Base-by-base conservation (phyloP, 176 grass and related monocot species). In the Urochloa ruziziensis region DNA sequence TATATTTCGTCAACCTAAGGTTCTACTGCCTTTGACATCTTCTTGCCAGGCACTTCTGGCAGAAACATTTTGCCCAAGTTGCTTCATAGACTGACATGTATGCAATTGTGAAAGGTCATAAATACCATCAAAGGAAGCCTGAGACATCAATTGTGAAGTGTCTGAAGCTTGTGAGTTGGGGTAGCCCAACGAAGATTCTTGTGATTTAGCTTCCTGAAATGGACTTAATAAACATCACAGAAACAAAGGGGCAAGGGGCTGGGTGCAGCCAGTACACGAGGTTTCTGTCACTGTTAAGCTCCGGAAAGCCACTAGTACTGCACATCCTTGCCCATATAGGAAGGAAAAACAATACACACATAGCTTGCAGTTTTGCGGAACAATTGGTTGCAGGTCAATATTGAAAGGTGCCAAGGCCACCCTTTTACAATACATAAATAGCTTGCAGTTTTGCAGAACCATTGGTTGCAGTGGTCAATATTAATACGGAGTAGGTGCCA, bases 121-220 rank as follows among this genome's bases (percentile, higher is more conserved):
- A 74, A 66, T 97, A 97, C 95, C 88, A 70, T 78, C 80, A 64
- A 82, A 70, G 78, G 80, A 90, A 87, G 62, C 72, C 91, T 91
- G 94, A 80, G 83, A 89, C 84, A 70, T 88, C 75, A 94, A 80
- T 77, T 81, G 91, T 7, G 86, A 88, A 92, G 83, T 68, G 65
- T 94, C 86, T 87, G 85, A 92, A 87, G 79, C 68, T 52, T 80
- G 88, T 74, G 80, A 83, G 49, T 75, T 85, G 73, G 29, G 54
- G 67, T 85, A 73, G 73, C 74, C 83, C 43, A 88, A 83, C 51
- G 91, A 81, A 89, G 76, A 66, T 82, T 93, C 88, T 82, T 87
- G 86, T 65, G 81, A 73, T 80, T 75, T 91, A 87, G 43, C 52
- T 83, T 80, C 84, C 89, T 84, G 84, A 62, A 91, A 91, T 83